phyloP scores from a whole-genome alignment of 2,329 filamentous ascomycete genomes.

The Xylariaceae sp. region DNA sequence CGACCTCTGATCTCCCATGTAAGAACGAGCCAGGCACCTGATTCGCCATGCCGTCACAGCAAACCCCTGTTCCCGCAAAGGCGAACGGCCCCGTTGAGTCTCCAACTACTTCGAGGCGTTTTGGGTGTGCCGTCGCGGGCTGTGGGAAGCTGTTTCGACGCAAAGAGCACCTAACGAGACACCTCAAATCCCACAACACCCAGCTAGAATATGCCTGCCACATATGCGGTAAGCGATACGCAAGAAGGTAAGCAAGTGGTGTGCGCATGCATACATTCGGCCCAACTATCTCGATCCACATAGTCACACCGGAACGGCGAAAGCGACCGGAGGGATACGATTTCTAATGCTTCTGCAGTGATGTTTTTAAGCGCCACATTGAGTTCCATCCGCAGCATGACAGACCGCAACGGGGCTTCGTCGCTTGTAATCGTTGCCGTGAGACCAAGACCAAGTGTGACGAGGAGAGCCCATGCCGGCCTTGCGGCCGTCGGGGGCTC shows the following conservation, averaged over 20 bases:
- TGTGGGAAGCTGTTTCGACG: slow-evolving; percentile 26
- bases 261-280: too few relatives aligned
- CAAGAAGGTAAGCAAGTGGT: slow-evolving; percentile 22
- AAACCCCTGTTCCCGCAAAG: too few relatives aligned
- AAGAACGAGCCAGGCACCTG: too few relatives aligned
- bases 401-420: slow-evolving; percentile 17
- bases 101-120: slow-evolving; percentile 14
- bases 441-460: slow-evolving; percentile 25
- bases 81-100: slow-evolving; percentile 9
- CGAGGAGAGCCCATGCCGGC: slow-evolving; percentile 21
- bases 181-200: slow-evolving; percentile 25
- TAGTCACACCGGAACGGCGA: too few relatives aligned
- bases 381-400: slow-evolving; percentile 22
- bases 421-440: slow-evolving; percentile 21
- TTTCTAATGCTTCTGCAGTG: slow-evolving; percentile 14
- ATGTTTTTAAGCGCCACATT: slow-evolving; percentile 27
- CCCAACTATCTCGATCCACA: too few relatives aligned
- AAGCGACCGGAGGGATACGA: not conserved
- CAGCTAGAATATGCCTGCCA: slow-evolving; percentile 26
- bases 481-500: slow-evolving; percentile 20
- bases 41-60: too few relatives aligned
- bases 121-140: slow-evolving; percentile 22
- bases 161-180: slow-evolving; percentile 29
- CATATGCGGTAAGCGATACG: slow-evolving; percentile 27
- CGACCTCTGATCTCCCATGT: too few relatives aligned